These are phyloP conservation scores for Cucurbita moschata DNA, from an alignment of 306 rosid species.

Conservation along the genomic window DNA sequence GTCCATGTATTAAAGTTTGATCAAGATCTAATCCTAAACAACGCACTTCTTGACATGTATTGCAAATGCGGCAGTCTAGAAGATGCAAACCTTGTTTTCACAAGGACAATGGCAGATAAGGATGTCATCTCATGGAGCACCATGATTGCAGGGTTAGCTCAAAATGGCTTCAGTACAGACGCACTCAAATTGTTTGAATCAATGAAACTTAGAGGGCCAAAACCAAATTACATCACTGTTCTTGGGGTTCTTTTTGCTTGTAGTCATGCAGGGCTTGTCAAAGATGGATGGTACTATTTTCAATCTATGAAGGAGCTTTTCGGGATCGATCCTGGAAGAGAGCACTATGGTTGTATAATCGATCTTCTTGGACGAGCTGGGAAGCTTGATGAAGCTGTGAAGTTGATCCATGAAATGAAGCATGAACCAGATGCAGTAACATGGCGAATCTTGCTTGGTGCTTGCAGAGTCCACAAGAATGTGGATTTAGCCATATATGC, in stretches of 20 bases:
- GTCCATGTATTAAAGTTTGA: conserved; percentile 64
- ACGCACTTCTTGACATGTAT: conserved; percentile 82
- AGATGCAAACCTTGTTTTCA: conserved; percentile 52
- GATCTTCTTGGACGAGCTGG: conserved; percentile 97
- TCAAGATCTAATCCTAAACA: conserved; percentile 61
- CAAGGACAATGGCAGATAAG: conserved; percentile 34
- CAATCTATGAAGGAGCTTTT: conserved; percentile 54
- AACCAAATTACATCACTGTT: conserved; percentile 63
- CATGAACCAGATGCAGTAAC: conserved; percentile 69
- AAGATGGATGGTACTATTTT: conserved; percentile 61
- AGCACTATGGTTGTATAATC: conserved; percentile 72
- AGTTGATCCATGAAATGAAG: conserved; percentile 51
- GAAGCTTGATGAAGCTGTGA: conserved; percentile 53
- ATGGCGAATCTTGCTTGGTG: conserved; percentile 81
- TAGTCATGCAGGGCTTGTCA: conserved; percentile 80
- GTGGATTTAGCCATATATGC: conserved; percentile 57
- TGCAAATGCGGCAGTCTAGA: conserved; percentile 77
- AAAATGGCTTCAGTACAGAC: conserved; percentile 68
- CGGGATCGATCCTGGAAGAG: conserved; percentile 60
- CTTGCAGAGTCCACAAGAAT: conserved; percentile 58
- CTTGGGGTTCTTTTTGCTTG: conserved; percentile 88
- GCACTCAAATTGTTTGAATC: conserved; percentile 52
- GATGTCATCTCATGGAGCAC: conserved; percentile 94
- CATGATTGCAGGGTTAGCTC: conserved; percentile 81
- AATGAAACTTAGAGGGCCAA: conserved; percentile 48